Conservation (phyloP, 2,329 filamentous ascomycete genomes). For the Hypoxylon sp. region DNA sequence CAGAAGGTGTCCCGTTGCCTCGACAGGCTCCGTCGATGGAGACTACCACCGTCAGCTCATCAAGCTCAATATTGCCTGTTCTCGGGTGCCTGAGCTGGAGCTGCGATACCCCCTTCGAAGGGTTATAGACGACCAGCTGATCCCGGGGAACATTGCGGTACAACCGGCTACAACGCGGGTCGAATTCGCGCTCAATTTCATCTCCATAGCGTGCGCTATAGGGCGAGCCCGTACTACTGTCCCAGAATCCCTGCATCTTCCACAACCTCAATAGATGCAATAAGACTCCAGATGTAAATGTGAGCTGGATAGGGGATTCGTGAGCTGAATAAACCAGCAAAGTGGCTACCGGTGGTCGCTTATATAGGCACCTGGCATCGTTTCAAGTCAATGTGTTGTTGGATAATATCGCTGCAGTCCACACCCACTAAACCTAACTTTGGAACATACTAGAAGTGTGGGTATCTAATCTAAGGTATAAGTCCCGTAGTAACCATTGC, state of each 20-base stretch:
- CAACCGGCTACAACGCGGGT: background rate
- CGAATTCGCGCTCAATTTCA: background rate
- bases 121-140: background rate
- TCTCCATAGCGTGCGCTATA: background rate
- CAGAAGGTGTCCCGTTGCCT: conserved; percentile 38
- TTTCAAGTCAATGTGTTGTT: too few species aligned
- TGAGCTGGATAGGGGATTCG: too few species aligned
- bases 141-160: background rate
- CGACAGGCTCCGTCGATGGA: conserved; percentile 46
- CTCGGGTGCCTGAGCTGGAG: background rate
- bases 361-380: too few species aligned
- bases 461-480: too few species aligned
- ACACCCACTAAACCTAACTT: too few species aligned
- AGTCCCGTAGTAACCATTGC: too few species aligned
- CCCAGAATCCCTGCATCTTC: background rate
- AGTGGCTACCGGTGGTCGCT: too few species aligned
- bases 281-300: too few species aligned
- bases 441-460: too few species aligned
- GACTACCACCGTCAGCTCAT: conserved; percentile 35
- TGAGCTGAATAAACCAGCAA: too few species aligned
- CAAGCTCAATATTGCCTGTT: background rate
- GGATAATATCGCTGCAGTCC: too few species aligned
- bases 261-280: background rate
- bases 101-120: background rate
- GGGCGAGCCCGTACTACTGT: background rate